These are phyloP conservation scores for Lophiotrema nucula DNA, from an alignment of 495 filamentous ascomycete genomes.

Conservation along the genomic window DNA sequence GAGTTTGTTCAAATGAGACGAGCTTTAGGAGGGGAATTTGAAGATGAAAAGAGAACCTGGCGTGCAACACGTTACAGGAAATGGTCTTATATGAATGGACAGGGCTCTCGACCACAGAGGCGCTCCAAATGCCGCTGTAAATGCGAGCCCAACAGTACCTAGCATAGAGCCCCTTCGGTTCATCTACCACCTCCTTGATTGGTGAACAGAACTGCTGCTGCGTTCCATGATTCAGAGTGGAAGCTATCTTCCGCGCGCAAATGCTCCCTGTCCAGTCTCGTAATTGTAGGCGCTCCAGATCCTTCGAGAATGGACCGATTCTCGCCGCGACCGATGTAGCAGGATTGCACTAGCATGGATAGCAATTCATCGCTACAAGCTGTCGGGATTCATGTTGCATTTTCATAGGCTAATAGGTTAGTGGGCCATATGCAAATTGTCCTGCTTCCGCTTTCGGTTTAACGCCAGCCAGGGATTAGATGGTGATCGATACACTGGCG, in stretches of 20 bases:
- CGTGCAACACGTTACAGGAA: background rate
- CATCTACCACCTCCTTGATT: too few species aligned
- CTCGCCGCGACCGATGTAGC: background rate
- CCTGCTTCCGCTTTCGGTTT: background rate
- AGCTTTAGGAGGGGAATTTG: background rate
- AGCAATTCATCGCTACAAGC: background rate
- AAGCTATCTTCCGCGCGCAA: background rate
- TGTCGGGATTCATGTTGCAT: too few species aligned
- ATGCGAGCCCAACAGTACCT: background rate
- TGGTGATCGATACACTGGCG: background rate
- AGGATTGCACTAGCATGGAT: background rate
- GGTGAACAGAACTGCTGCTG: background rate
- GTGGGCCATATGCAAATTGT: background rate
- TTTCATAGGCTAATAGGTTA: background rate
- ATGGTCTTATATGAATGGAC: background rate
- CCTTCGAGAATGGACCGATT: background rate
- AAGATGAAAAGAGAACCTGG: background rate
- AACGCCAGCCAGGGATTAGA: background rate
- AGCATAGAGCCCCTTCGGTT: too few species aligned
- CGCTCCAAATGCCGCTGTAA: background rate
- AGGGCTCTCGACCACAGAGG: background rate
- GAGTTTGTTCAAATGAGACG: background rate
- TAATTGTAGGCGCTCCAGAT: background rate
- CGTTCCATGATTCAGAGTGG: background rate
- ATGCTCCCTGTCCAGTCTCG: background rate